Evolutionary conservation across 768 basidiomycete species (phyloP).

Genomic region (Hygrophoropsis aurantiaca): DNA sequence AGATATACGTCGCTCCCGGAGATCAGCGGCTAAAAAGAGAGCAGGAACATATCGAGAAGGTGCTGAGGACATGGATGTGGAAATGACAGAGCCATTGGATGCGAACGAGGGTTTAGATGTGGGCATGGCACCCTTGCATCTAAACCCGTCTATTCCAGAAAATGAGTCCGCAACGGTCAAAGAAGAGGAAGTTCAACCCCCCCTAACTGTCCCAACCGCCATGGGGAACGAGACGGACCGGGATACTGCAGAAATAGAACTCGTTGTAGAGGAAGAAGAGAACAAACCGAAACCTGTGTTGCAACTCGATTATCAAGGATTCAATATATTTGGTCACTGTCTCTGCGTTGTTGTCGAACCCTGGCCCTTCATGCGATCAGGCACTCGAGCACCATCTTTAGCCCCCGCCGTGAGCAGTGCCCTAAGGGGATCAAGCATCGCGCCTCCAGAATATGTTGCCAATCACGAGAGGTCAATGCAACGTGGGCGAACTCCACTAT

Average conservation of each 20-base stretch:
- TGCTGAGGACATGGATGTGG: conserved; percentile 15
- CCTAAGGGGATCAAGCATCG: conserved; percentile 32
- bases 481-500: conserved; percentile 63
- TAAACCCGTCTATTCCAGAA: background rate
- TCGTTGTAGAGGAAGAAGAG: conserved; percentile 62
- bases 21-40: conserved; percentile 26
- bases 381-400: conserved; percentile 31
- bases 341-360: conserved; percentile 85
- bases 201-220: conserved; percentile 2
- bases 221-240: too few species aligned
- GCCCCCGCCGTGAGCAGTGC: conserved; percentile 21
- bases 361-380: conserved; percentile 54
- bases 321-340: conserved; percentile 68
- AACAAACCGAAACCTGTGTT: conserved; percentile 72
- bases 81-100: background rate
- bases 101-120: conserved; percentile 9
- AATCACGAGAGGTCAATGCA: conserved; percentile 21
- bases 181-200: conserved; percentile 16
- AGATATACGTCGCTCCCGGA: conserved; percentile 29
- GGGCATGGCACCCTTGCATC: conserved; percentile 12
- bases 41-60: conserved; percentile 26
- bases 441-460: conserved; percentile 28
- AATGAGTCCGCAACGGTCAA: conserved; percentile 3
- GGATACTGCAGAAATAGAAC: conserved; percentile 29
- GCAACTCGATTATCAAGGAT: conserved; percentile 67